phyloP scores from a whole-genome alignment of 1,284 basidiomycete species.

The Rhizoctonia solani region DNA sequence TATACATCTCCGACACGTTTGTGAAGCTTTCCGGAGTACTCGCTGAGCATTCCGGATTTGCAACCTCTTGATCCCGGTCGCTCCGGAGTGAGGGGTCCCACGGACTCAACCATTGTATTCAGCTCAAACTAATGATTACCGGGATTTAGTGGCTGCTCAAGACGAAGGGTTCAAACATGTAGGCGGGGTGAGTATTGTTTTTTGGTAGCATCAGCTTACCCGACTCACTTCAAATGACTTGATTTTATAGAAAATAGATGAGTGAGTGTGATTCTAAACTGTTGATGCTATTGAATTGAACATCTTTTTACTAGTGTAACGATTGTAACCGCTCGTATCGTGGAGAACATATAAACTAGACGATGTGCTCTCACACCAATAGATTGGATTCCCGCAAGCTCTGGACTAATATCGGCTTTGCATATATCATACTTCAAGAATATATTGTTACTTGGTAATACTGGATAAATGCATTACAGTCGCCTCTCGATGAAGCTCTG shows the following conservation, averaged over 20 bases:
- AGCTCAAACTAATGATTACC: not conserved
- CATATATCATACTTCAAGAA: not conserved
- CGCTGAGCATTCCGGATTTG: too few species aligned
- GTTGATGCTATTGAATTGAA: slow-evolving; percentile 42
- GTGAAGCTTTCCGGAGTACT: too few species aligned
- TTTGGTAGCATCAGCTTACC: too few species aligned
- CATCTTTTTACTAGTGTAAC: slow-evolving; percentile 49
- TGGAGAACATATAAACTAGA: slow-evolving; percentile 46
- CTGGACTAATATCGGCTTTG: too few species aligned
- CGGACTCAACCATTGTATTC: not conserved
- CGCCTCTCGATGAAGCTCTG: slow-evolving; percentile 78
- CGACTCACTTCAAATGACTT: slow-evolving; percentile 32
- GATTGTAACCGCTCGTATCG: slow-evolving; percentile 52
- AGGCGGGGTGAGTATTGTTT: slow-evolving; percentile 64
- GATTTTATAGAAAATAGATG: slow-evolving; percentile 60
- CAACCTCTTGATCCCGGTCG: too few species aligned
- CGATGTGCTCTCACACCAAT: too few species aligned
- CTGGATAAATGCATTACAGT: slow-evolving; percentile 43
- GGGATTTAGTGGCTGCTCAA: slow-evolving; percentile 55
- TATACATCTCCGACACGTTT: too few species aligned
- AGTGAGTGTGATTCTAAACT: slow-evolving; percentile 54
- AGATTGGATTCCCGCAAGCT: too few species aligned
- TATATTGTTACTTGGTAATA: not conserved
- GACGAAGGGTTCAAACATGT: slow-evolving; percentile 61
- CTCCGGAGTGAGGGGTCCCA: too few species aligned